Evolutionary conservation across 805 yeast genomes (phyloP).

Genomic region (Pichia kluyveri): DNA sequence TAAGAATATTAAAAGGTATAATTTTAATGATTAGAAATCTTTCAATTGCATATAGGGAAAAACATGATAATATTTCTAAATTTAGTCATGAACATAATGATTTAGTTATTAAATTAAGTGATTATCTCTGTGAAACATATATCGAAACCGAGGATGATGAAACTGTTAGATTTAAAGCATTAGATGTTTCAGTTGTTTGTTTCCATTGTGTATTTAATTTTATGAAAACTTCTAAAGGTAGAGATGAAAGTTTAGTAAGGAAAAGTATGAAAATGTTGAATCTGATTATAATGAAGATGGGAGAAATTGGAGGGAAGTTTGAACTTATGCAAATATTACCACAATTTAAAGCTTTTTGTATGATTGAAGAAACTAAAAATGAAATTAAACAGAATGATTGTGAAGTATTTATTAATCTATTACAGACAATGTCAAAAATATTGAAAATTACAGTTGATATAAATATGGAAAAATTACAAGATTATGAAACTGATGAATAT

Average conservation of each 20-base stretch:
- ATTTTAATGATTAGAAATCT: conserved; percentile 4
- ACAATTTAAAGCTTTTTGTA: conserved; percentile 2
- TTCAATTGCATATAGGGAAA: background rate
- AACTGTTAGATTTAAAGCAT: background rate
- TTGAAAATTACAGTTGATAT: background rate
- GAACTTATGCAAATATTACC: conserved; percentile 4
- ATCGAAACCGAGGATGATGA: background rate
- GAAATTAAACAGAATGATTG: background rate
- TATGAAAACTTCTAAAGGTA: background rate
- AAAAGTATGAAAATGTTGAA: background rate
- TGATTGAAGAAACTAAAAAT: background rate
- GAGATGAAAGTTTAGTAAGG: background rate
- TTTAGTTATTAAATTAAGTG: background rate
- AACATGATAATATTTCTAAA: background rate
- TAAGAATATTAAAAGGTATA: conserved; percentile 4
- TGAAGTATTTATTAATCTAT: background rate
- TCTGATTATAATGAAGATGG: background rate
- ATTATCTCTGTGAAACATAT: background rate
- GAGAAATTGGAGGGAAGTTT: background rate
- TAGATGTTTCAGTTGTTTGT: conserved; percentile 6
- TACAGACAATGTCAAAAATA: background rate
- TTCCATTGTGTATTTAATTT: conserved; percentile 7
- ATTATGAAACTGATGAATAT: background rate
- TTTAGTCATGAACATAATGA: background rate
- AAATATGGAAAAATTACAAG: background rate